A percentile compares a stretch with the other conserved stretches of the same genome.
Conservation (phyloP, 768 basidiomycete genomes). For the Xanthoconium purpureum region DNA sequence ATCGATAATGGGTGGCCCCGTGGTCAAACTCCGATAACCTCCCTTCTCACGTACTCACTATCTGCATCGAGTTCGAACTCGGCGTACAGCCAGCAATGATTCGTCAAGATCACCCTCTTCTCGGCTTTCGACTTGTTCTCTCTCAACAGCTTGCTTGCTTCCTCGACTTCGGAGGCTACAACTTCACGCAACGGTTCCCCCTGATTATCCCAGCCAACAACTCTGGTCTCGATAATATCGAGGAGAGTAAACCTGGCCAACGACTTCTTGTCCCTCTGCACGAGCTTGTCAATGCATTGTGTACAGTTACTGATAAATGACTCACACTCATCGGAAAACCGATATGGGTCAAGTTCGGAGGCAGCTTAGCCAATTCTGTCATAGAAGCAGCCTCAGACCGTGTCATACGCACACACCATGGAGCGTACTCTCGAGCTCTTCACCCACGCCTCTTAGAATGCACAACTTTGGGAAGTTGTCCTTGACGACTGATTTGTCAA, state of each 20-base stretch:
- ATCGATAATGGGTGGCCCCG: conserved; percentile 12
- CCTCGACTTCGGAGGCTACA: not conserved
- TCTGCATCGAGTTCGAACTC: not conserved
- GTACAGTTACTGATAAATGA: not conserved
- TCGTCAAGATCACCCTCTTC: conserved; percentile 4
- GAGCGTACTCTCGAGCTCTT: no score
- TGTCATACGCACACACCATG: not conserved
- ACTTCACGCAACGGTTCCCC: not conserved
- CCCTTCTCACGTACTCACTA: not conserved
- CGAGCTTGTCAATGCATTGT: not conserved
- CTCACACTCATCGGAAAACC: not conserved
- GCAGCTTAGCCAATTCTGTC: conserved; percentile 2
- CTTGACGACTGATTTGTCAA: no score
- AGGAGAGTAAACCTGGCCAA: no score
- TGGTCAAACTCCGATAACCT: conserved; percentile 5
- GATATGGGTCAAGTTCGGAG: conserved; percentile 10
- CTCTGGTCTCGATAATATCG: conserved; percentile 1
- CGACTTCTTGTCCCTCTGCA: not conserved
- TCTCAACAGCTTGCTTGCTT: not conserved
- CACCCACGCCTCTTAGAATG: no score
- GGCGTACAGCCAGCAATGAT: not conserved
- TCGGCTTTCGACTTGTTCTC: conserved; percentile 5
- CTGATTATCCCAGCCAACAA: no score
- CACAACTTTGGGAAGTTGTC: no score
- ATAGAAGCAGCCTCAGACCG: not conserved